Conservation (phyloP, 2,329 filamentous ascomycete genomes). For the Clonostachys sp. region DNA sequence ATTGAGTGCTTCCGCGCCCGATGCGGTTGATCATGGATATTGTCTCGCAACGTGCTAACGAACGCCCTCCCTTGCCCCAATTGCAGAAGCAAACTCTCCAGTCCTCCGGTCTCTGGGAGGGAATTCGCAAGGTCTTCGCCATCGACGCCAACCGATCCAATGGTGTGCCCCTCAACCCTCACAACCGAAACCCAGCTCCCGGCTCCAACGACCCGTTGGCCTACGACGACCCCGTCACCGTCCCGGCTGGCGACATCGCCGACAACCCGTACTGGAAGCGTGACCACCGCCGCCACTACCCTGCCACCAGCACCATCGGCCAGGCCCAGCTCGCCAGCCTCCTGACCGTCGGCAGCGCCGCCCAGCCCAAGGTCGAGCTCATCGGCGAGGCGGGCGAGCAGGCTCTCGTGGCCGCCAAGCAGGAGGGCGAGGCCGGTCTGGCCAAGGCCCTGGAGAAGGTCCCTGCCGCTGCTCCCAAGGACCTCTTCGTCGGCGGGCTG, state of each 20-base stretch:
- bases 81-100: conserved; percentile 92
- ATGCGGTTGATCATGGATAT: neutral
- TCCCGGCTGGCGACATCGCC: conserved; percentile 46
- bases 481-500: conserved; percentile 72
- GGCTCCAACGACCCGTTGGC: conserved; percentile 31
- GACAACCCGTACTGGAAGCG: conserved; percentile 72
- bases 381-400: conserved; percentile 56
- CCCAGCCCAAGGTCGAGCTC: conserved; percentile 75
- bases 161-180: conserved; percentile 87
- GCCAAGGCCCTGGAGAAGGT: conserved; percentile 64
- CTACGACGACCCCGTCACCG: conserved; percentile 44
- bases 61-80: neutral
- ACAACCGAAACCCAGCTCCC: conserved; percentile 77
- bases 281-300: conserved; percentile 78
- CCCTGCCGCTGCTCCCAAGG: conserved; percentile 48
- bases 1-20: neutral
- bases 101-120: conserved; percentile 83
- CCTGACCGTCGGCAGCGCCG: conserved; percentile 78
- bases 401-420: conserved; percentile 69
- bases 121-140: conserved; percentile 70
- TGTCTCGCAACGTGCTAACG: neutral
- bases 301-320: conserved; percentile 70
- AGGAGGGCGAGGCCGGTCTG: conserved; percentile 70
- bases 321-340: conserved; percentile 85
- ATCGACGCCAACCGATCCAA: conserved; percentile 86